Evolutionary conservation across 2,329 filamentous ascomycete species (phyloP).

Genomic region (Metarhizium album): DNA sequence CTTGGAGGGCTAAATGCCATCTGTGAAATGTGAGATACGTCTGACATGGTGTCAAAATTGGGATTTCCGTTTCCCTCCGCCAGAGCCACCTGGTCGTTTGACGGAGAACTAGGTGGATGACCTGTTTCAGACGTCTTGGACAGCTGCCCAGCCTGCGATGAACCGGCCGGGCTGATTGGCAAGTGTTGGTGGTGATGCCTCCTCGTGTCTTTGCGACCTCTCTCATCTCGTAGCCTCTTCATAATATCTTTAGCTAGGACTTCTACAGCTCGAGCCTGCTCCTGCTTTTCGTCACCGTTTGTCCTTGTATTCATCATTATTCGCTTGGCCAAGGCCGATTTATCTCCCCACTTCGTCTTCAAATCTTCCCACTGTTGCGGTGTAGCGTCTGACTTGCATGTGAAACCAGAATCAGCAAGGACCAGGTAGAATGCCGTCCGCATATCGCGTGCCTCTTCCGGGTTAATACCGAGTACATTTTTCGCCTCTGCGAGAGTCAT

Average conservation of each 20-base stretch:
- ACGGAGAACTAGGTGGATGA: conserved; percentile 9
- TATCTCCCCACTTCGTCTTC: conserved; percentile 56
- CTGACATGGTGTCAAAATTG: conserved; percentile 15
- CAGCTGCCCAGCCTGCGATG: neutral
- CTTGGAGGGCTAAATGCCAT: conserved; percentile 14
- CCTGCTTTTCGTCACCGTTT: conserved; percentile 37
- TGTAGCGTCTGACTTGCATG: conserved; percentile 62
- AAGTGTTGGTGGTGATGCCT: neutral
- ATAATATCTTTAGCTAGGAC: conserved; percentile 65
- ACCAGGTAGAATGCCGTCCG: conserved; percentile 56
- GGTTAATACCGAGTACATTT: conserved; percentile 39
- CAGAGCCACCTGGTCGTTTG: conserved; percentile 9
- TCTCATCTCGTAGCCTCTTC: conserved; percentile 63
- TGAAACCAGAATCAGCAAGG: conserved; percentile 55
- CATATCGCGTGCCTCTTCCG: conserved; percentile 42
- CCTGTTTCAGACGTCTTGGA: conserved; percentile 7
- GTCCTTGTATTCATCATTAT: conserved; percentile 34
- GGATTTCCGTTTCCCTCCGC: conserved; percentile 11
- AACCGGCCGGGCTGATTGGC: conserved; percentile 2
- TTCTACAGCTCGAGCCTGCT: conserved; percentile 56
- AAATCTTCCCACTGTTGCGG: conserved; percentile 60
- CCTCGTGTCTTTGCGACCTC: conserved; percentile 37
- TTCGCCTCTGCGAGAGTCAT: conserved; percentile 69
- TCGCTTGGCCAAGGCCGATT: conserved; percentile 41
- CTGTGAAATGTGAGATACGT: conserved; percentile 13